A percentile compares a stretch with the other conserved stretches of the same genome.
Conservation (phyloP, 2,329 filamentous ascomycete species). For the Fusarium zealandicum region DNA sequence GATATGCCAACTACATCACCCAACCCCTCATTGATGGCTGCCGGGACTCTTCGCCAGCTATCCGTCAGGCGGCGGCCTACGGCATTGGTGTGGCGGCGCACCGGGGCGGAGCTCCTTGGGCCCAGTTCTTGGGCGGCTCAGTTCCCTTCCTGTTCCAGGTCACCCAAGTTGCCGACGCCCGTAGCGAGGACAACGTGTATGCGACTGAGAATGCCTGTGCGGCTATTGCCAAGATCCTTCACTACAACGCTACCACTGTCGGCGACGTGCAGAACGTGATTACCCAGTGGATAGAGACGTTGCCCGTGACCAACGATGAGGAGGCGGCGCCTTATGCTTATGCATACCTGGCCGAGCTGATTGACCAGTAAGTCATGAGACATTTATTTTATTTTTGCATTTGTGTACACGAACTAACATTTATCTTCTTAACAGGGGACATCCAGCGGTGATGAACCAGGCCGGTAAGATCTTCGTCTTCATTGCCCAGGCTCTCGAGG, state of each 20-base stretch:
- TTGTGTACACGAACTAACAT: slow-evolving; percentile 37
- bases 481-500: slow-evolving; percentile 88
- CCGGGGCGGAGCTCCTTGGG: slow-evolving; percentile 86
- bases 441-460: slow-evolving; percentile 79
- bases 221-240: slow-evolving; percentile 94
- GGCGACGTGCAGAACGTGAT: slow-evolving; percentile 78
- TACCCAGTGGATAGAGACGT: slow-evolving; percentile 85
- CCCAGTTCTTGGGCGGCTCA: slow-evolving; percentile 82
- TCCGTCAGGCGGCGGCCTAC: slow-evolving; percentile 94
- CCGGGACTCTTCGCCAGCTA: slow-evolving; percentile 84
- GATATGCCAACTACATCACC: slow-evolving; percentile 85
- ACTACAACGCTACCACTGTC: slow-evolving; percentile 83
- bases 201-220: slow-evolving; percentile 98
- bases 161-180: slow-evolving; percentile 79
- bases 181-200: slow-evolving; percentile 92
- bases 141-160: slow-evolving; percentile 86
- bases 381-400: neutral
- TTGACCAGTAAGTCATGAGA: slow-evolving; percentile 80
- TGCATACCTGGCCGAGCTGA: slow-evolving; percentile 87
- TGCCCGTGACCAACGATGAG: slow-evolving; percentile 93
- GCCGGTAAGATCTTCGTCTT: slow-evolving; percentile 83
- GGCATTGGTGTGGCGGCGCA: slow-evolving; percentile 95
- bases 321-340: slow-evolving; percentile 98
- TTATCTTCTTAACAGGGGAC: slow-evolving; percentile 66
- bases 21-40: slow-evolving; percentile 87